Percentiles rank a stretch among this genome's conserved stretches.
Conservation (phyloP, 495 filamentous ascomycete genomes). For the Neurospora terricola region DNA sequence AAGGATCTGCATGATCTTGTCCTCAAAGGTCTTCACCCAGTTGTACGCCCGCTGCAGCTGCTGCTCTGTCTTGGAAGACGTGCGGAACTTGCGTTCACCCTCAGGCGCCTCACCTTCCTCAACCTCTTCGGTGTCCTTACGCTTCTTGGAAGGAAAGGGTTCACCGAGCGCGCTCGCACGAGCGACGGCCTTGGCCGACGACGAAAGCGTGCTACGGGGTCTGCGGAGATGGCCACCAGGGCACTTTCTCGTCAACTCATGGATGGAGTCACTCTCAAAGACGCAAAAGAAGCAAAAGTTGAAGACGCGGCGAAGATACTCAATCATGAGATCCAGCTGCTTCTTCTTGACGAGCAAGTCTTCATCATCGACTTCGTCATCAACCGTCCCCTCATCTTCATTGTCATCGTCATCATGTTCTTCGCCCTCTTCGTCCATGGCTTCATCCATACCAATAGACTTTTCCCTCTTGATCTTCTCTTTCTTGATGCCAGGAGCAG, state of each 20-base stretch:
- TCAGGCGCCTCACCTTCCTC: slow-evolving; percentile 54
- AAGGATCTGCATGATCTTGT: slow-evolving; percentile 85
- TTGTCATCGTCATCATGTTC: slow-evolving; percentile 61
- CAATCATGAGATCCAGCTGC: slow-evolving; percentile 87
- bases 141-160: slow-evolving; percentile 71
- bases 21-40: slow-evolving; percentile 98
- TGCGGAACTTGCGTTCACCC: slow-evolving; percentile 55
- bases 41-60: slow-evolving; percentile 93
- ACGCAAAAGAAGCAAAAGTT: slow-evolving; percentile 99
- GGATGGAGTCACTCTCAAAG: slow-evolving; percentile 93
- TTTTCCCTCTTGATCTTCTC: slow-evolving; percentile 45
- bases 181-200: slow-evolving; percentile 74
- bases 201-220: slow-evolving; percentile 71
- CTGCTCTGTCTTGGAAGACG: slow-evolving; percentile 68
- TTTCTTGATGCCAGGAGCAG: slow-evolving; percentile 44
- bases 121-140: slow-evolving; percentile 53
- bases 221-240: slow-evolving; percentile 92
- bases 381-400: slow-evolving; percentile 64
- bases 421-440: slow-evolving; percentile 60
- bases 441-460: slow-evolving; percentile 54
- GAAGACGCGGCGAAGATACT: slow-evolving; percentile 92
- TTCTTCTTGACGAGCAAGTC: slow-evolving; percentile 91
- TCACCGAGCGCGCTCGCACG: slow-evolving; percentile 69
- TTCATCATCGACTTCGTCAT: slow-evolving; percentile 82
- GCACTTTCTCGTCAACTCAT: slow-evolving; percentile 90